Base-by-base conservation (phyloP, 2,329 filamentous ascomycete genomes). In the Penicillium sumatraense region DNA sequence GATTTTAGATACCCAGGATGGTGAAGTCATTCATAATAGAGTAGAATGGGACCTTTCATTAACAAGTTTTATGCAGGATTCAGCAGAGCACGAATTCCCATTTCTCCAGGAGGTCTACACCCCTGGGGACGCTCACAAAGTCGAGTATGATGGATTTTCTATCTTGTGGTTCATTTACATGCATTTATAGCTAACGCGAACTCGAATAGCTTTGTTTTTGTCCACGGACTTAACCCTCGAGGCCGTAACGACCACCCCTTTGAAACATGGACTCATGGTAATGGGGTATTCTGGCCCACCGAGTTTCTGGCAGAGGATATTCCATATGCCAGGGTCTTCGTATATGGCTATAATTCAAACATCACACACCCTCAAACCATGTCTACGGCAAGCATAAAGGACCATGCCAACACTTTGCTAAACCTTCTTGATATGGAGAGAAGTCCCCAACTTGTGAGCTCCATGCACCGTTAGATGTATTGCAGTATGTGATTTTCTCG, bases 381-480 rank as follows among this genome's bases (percentile, higher is more conserved):
- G 70, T 72, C 71, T 1, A 72, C 67, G 1, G 68, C 68, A 9
- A 66, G 68, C 40, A 68, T 72, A 48, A 69, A 70, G 16, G 71
- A 72, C 24, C 70, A 72, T 61, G 69, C 70, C 2, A 71, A 72
- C 56, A 71, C 67, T 0, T 36, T 72, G 35, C 38, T 73, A 58
- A 72, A 72, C 38, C 29, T 71, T 35, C 35, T 71, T 14, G 68
- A 71, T 49, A 59, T 71, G 60, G 68, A 71, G 57, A 63, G 68
- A 7, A 59, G 57, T 26, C 66, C 65, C 3, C 62, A 66, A n/a
- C 47, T 66, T 49, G 68, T 68, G 56, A 13, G 47, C 5, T n/a
- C n/a, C n/a, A n/a, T n/a, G 8, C 21, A 11, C 10, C 11, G 3
- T 10, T 18, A 27, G 5, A 23, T 5, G 8, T 13, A n/a, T 42